Evolutionary conservation across 192 early-diverging fungal genomes (phyloP).

Genomic region (Chytriomyces hyalinus): DNA sequence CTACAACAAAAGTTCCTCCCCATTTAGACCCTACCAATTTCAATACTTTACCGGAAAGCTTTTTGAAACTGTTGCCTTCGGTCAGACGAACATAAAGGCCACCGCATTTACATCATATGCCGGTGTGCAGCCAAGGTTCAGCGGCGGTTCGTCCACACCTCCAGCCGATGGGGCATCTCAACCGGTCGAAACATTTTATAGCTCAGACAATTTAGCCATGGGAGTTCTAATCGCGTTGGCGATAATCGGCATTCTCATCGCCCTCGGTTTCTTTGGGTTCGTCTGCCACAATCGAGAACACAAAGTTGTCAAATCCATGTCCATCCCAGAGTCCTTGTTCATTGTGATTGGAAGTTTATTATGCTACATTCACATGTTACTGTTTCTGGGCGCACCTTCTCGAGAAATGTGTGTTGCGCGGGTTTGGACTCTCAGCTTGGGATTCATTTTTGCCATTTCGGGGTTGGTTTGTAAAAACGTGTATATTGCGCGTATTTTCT

Average conservation of each 20-base stretch:
- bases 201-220: not conserved
- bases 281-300: not conserved
- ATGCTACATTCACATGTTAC: not conserved
- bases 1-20: not conserved
- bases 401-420: not conserved
- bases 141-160: conserved; percentile 3
- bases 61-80: conserved; percentile 6
- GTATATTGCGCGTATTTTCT: conserved; percentile 7
- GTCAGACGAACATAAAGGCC: conserved; percentile 2
- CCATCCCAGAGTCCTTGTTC: not conserved
- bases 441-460: not conserved
- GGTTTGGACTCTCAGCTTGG: not conserved
- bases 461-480: conserved; percentile 12
- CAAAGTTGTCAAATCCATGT: not conserved
- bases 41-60: conserved; percentile 13
- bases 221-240: not conserved
- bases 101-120: conserved; percentile 1
- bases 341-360: not conserved
- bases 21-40: not conserved
- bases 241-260: not conserved
- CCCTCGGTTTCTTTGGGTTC: not conserved
- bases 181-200: not conserved
- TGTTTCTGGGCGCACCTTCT: not conserved
- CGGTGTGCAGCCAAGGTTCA: not conserved
- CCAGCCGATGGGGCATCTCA: not conserved